Base-by-base conservation (phyloP, 345 rosid genomes). In the Zanthoxylum bungeanum region DNA sequence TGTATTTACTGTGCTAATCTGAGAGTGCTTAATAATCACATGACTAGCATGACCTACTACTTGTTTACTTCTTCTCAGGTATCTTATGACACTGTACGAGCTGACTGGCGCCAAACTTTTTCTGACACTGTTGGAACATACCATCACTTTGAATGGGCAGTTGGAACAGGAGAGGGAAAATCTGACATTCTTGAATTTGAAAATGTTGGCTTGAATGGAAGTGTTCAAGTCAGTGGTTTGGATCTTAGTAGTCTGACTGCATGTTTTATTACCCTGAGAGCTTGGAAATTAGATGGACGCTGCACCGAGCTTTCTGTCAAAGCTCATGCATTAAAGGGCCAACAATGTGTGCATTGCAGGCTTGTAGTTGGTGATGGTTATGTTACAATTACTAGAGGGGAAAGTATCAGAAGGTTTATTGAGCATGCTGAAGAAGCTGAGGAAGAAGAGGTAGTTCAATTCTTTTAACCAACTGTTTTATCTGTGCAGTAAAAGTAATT, bases 361-460 rank as follows among this genome's bases (percentile, higher is more conserved):
- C 96, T 95, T 64, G 84, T 89, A 58, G 99, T 92, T 75, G 98
- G 99, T 56, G 96, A 90, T 85, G 98, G 98, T 69, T 85, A 84
- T 68, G 91, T 95, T 67, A 83, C 93, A 75, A 90, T 95, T 33
- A 90, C 83, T 28, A 84, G 86, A 66, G 99, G 99, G 52, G 91
- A 90, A 79, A 85, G 92, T 75, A 92, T 95, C 34, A 78, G 81
- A 78, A 83, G 77, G 69, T 90, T 94, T 85, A 92, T 95, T 83
- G 98, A 92, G 71, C 99, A 92, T 80, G 98, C 98, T 0, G 98
- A 94, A 81, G 98, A 90, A 68, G 91, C 90, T 4, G 99, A 95
- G 82, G 99, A 95, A 83, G 99, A 95, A 83, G 99, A 95, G 96
- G 99, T 92, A 86, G 37, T 65, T 77, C 69, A 44, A 46, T 37